Conservation (phyloP, 305 asterid genomes). For the Salvia sclarea region DNA sequence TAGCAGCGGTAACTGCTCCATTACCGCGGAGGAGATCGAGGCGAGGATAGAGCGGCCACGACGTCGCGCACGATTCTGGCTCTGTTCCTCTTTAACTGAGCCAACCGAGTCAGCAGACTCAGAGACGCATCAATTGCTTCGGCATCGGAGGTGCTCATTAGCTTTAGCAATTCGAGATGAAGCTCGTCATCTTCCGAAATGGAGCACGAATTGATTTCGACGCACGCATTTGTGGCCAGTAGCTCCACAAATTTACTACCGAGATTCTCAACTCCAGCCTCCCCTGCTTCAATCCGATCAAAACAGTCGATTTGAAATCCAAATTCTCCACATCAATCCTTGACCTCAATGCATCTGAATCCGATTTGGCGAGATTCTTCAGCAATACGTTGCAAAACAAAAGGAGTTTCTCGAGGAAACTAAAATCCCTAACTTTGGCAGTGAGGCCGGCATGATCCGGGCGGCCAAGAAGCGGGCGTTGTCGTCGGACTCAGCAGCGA, state of each 20-base stretch:
- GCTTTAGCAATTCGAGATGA: constrained; percentile 43
- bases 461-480: constrained; percentile 33
- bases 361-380: constrained; percentile 21
- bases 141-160: constrained; percentile 34
- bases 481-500: constrained; percentile 47
- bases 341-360: constrained; percentile 9
- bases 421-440: constrained; percentile 30
- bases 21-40: constrained; percentile 75
- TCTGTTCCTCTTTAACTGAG: constrained; percentile 42
- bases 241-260: constrained; percentile 43
- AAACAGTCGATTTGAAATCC: constrained; percentile 32
- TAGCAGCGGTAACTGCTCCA: constrained; percentile 13
- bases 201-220: constrained; percentile 28
- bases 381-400: constrained; percentile 38
- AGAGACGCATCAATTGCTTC: constrained; percentile 47
- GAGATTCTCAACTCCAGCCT: constrained; percentile 42
- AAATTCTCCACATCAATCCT: constrained; percentile 16
- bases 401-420: constrained; percentile 40
- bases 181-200: constrained; percentile 49
- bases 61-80: constrained; percentile 46
- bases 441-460: constrained; percentile 38
- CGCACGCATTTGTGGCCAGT: constrained; percentile 10
- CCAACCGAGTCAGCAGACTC: constrained; percentile 45
- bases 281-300: constrained; percentile 41
- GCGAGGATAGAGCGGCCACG: constrained; percentile 85